Evolutionary conservation across 805 yeast genomes (phyloP), one percentile per base, ranked within the genome.

Genomic region (Kodamaea kaohsiungensis): DNA sequence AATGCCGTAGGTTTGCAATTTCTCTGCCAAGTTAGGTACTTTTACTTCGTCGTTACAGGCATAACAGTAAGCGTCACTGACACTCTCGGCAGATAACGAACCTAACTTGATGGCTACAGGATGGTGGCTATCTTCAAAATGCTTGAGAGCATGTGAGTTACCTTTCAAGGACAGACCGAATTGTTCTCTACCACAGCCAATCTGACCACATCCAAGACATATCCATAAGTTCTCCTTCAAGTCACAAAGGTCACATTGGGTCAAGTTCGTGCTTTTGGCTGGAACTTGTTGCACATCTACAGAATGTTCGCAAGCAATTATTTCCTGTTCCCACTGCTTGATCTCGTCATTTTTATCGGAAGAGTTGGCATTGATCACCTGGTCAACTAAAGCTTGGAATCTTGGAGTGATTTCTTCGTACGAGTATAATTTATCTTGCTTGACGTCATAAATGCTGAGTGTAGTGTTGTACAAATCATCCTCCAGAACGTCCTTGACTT

Each of bases 131-230:
- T 64, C 50, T 39, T 86, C 82, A 64, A 68, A 86, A 70, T 95
- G 99, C 0, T 70, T 66, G 55, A 93, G 72, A 0, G 96, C 98
- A 68, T 95, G 99, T 0, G 96, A 86, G 65, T 93, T 84, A 5
- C 99, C 99, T n/a, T 91, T 87, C 37, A 75, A 56, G 10, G 88
- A 83, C 19, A 96, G 93, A 37, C 98, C 99, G 65, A 89, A 90
- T 69, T 95, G 99, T 33, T 86, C 85, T 59, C 99, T 77, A 5
- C 99, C 99, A 72, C 99, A 95, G 3, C 97, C 97, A 9, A 91
- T 62, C n/a, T 81, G 73, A 1, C 99, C 99, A 78, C 99, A 95
- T 48, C 82, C 81, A 46, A 95, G 71, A 73, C 99, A 95, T 15
- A 95, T 76, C 99, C 99, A 95, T 47, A 95, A 71, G 66, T 95